These are phyloP conservation scores for Tylopilus sp. DNA, from an alignment of 768 basidiomycete species.

Conservation along the genomic window DNA sequence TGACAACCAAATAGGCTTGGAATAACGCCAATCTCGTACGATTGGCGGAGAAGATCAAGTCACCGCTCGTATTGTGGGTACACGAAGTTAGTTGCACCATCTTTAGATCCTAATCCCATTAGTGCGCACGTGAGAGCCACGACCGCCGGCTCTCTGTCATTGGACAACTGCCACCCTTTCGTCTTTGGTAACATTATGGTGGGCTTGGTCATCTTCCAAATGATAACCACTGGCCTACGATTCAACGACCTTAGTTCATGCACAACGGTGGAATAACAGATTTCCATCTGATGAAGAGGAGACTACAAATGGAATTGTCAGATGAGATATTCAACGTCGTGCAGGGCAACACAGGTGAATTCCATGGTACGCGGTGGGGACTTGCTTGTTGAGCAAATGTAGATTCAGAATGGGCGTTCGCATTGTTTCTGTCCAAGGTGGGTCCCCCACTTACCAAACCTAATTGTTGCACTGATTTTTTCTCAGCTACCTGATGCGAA, in stretches of 20 bases:
- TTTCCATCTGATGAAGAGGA: constrained; percentile 77
- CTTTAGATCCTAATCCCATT: constrained; percentile 3
- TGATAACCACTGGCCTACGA: background rate
- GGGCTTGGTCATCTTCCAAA: constrained; percentile 5
- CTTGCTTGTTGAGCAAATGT: background rate
- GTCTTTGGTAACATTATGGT: constrained; percentile 92
- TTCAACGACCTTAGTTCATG: constrained; percentile 68
- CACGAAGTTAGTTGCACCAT: background rate
- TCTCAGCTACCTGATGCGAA: constrained; percentile 74
- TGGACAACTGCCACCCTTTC: constrained; percentile 97
- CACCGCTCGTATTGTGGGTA: constrained; percentile 87
- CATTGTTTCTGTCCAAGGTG: constrained; percentile 83
- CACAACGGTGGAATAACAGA: constrained; percentile 94
- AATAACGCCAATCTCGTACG: constrained; percentile 92
- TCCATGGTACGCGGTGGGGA: background rate
- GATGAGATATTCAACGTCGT: constrained; percentile 87
- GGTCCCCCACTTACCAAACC: background rate
- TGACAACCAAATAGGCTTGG: constrained; percentile 71
- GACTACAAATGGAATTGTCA: constrained; percentile 67
- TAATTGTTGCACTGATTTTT: constrained; percentile 5
- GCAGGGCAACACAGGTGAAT: constrained; percentile 84
- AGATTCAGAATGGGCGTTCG: constrained; percentile 99
- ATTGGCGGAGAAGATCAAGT: constrained; percentile 95
- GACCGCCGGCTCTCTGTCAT: constrained; percentile 85
- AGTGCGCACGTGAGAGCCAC: constrained; percentile 93